Percentiles rank a stretch among this genome's conserved stretches.
These are phyloP conservation scores for Plasmodium chabaudi DNA, from an alignment of 169 alveolate species.

Conservation along the genomic window DNA sequence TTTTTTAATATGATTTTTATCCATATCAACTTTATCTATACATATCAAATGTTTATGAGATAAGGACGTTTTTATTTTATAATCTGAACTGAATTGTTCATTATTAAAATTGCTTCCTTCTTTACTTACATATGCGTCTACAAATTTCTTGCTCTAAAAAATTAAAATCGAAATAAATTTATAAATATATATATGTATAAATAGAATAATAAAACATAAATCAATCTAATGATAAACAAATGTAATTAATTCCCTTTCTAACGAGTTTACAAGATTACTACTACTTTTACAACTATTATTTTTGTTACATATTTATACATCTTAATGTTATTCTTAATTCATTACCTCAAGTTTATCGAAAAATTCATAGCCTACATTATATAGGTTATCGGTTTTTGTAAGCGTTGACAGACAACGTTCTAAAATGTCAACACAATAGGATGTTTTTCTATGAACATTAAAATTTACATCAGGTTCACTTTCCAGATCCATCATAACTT, in stretches of 20 bases:
- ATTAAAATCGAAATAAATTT: neutral
- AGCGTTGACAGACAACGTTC: constrained; percentile 62
- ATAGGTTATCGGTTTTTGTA: constrained; percentile 67
- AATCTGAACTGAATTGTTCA: constrained; percentile 25
- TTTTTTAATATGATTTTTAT: constrained; percentile 56
- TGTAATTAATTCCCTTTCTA: no score
- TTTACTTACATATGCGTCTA: constrained; percentile 75
- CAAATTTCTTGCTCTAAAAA: constrained; percentile 55
- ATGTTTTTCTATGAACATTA: constrained; percentile 57
- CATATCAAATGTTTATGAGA: constrained; percentile 40
- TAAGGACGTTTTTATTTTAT: constrained; percentile 25
- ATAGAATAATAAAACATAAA: no score
- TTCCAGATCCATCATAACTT: constrained; percentile 60
- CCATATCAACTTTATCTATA: constrained; percentile 56
- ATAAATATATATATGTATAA: neutral
- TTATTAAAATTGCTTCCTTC: constrained; percentile 27
- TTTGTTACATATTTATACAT: no score
- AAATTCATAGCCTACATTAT: constrained; percentile 64
- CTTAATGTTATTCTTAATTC: neutral
- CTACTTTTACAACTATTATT: no score
- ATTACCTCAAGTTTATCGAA: constrained; percentile 69
- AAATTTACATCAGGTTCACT: constrained; percentile 57
- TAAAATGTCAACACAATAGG: constrained; percentile 48
- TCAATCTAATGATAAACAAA: neutral
- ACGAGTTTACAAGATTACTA: no score